A percentile compares a stretch with the other conserved stretches of the same genome.
Conservation (phyloP, 306 rosid genomes). For the Begonia masoniana region DNA sequence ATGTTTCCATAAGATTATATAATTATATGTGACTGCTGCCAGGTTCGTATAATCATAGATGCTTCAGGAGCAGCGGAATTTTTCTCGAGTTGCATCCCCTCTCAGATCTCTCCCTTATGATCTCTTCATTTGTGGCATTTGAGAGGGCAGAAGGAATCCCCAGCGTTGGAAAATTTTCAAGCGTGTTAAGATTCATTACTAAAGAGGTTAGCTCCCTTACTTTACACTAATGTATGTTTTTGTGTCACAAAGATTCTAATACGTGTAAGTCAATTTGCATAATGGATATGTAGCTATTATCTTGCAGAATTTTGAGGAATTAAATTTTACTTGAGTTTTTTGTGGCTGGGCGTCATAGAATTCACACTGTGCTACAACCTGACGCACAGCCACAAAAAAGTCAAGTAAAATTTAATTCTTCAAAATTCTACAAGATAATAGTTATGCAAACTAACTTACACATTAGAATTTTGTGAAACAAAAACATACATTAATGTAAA, state of each 20-base stretch:
- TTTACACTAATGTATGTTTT: background rate
- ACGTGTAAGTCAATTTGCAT: too few relatives aligned
- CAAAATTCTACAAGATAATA: too few relatives aligned
- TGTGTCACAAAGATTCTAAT: background rate
- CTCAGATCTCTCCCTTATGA: slow-evolving; percentile 90
- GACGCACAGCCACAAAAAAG: too few relatives aligned
- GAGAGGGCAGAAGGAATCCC: slow-evolving; percentile 79
- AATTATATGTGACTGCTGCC: too few relatives aligned
- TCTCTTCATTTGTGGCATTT: slow-evolving; percentile 80
- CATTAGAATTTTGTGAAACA: background rate
- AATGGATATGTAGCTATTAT: too few relatives aligned
- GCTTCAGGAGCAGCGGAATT: slow-evolving; percentile 91
- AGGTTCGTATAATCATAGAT: slow-evolving; percentile 45
- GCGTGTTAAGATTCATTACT: slow-evolving; percentile 59
- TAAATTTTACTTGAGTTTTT: too few relatives aligned
- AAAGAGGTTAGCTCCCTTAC: slow-evolving; percentile 54
- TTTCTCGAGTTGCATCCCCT: slow-evolving; percentile 53
- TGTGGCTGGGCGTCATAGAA: too few relatives aligned
- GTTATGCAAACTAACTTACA: too few relatives aligned
- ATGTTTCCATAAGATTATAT: too few relatives aligned
- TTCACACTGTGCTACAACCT: too few relatives aligned
- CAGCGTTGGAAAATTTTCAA: slow-evolving; percentile 73
- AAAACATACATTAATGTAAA: background rate
- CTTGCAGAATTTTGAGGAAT: too few relatives aligned
- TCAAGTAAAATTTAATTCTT: too few relatives aligned